Evolutionary conservation across 2,329 filamentous ascomycete species (phyloP).

Genomic region (Nannizziopsis arthrosporioides): DNA sequence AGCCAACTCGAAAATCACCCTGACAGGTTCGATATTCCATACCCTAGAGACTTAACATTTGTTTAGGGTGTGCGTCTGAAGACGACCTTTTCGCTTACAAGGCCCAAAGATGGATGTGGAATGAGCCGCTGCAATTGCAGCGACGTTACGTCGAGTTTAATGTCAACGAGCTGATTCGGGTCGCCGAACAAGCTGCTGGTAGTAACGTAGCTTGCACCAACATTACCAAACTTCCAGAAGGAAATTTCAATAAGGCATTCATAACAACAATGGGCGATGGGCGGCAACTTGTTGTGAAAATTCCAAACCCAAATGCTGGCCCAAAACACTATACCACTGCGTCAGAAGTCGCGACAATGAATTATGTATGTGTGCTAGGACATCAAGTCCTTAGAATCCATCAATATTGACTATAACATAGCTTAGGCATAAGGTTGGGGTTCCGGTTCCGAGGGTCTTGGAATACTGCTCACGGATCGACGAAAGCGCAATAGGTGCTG

Average conservation of each 20-base stretch:
- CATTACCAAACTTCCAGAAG: conserved; percentile 23
- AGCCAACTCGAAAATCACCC: no score
- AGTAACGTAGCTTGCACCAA: conserved; percentile 5
- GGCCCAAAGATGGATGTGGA: conserved; percentile 23
- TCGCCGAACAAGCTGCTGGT: conserved; percentile 3
- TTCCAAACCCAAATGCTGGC: conserved; percentile 18
- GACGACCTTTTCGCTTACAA: conserved; percentile 18
- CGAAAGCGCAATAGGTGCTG: conserved; percentile 13
- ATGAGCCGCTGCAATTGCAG: conserved; percentile 23
- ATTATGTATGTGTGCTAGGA: conserved; percentile 19
- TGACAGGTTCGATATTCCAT: no score
- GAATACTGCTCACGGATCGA: not conserved
- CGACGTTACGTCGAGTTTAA: conserved; percentile 24
- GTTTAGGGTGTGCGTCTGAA: not conserved
- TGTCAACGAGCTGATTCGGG: conserved; percentile 20
- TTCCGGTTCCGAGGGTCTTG: not conserved
- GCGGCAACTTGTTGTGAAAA: conserved; percentile 17
- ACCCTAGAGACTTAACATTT: no score
- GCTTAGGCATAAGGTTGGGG: not conserved
- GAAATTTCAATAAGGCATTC: conserved; percentile 22
- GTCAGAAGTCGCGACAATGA: conserved; percentile 20
- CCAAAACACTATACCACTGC: conserved; percentile 18
- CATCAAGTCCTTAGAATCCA: no score
- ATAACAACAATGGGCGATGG: conserved; percentile 21
- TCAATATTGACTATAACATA: no score